Evolutionary conservation across 768 basidiomycete genomes (phyloP).

Genomic region (Mycena latifolia): DNA sequence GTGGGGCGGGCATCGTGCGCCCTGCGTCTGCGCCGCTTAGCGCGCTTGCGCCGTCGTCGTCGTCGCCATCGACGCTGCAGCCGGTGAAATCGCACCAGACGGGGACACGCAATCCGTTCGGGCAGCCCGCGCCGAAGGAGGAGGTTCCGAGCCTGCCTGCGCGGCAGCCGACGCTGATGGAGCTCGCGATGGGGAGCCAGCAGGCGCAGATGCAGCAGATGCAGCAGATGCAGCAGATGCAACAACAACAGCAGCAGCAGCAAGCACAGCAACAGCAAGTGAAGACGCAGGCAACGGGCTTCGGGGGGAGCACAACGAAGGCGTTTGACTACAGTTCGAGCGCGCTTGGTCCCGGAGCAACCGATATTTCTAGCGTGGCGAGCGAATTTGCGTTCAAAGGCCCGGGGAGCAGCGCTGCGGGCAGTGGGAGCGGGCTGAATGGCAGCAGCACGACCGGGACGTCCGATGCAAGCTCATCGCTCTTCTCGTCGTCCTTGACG

Average conservation of each 20-base stretch:
- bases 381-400: constrained; percentile 74
- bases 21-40: constrained; percentile 83
- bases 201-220: constrained; percentile 42
- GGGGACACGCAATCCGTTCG: constrained; percentile 96
- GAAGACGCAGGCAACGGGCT: constrained; percentile 35
- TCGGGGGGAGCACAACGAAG: constrained; percentile 38
- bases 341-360: constrained; percentile 58
- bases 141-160: constrained; percentile 20
- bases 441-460: constrained; percentile 22
- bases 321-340: constrained; percentile 55
- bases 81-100: constrained; percentile 91
- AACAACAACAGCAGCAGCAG: constrained; percentile 35
- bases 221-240: constrained; percentile 35
- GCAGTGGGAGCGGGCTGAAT: too few species aligned
- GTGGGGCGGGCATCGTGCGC: constrained; percentile 48
- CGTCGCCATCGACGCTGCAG: constrained; percentile 46
- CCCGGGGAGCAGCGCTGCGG: too few species aligned
- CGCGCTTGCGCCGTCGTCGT: constrained; percentile 47
- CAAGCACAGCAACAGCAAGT: constrained; percentile 38
- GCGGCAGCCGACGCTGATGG: constrained; percentile 78
- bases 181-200: constrained; percentile 69
- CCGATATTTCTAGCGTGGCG: constrained; percentile 76
- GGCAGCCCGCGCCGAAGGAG: constrained; percentile 75
- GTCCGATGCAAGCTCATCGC: constrained; percentile 34
- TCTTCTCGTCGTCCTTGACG: constrained; percentile 26